A percentile compares a stretch with the other conserved stretches of the same genome.
These are phyloP conservation scores for Fusarium caatingaense DNA, from an alignment of 2,329 filamentous ascomycete species.

Conservation along the genomic window DNA sequence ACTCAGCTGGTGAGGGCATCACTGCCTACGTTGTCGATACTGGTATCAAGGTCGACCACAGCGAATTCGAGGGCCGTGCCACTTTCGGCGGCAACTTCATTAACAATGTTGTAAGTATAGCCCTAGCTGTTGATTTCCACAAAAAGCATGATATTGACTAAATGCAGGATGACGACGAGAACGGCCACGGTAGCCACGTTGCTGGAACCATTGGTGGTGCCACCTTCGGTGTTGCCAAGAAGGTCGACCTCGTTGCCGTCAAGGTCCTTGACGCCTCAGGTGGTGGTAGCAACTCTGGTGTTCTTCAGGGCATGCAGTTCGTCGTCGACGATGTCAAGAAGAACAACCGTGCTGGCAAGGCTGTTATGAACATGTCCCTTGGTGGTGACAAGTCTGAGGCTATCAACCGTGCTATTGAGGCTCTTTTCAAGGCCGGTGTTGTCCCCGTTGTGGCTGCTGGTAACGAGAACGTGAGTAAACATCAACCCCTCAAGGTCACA, in stretches of 20 bases:
- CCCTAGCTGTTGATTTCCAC: neutral
- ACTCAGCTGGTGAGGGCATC: conserved; percentile 64
- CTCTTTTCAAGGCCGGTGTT: conserved; percentile 61
- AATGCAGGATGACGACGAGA: conserved; percentile 62
- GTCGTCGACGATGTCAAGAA: conserved; percentile 60
- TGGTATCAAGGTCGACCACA: conserved; percentile 67
- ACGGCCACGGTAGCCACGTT: conserved; percentile 74
- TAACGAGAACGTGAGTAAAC: conserved; percentile 60
- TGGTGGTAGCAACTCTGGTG: conserved; percentile 51
- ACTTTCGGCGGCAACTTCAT: conserved; percentile 65
- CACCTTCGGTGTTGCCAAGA: conserved; percentile 69
- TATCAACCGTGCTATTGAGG: conserved; percentile 66
- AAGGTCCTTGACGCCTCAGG: conserved; percentile 67
- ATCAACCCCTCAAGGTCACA: too few species aligned
- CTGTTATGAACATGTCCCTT: conserved; percentile 73
- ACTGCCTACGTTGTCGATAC: conserved; percentile 75
- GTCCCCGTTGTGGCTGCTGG: conserved; percentile 71
- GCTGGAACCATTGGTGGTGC: conserved; percentile 70
- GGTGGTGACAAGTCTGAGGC: conserved; percentile 62
- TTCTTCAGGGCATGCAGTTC: conserved; percentile 70
- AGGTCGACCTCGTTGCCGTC: conserved; percentile 62
- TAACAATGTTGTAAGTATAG: conserved; percentile 55
- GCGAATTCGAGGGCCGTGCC: conserved; percentile 67
- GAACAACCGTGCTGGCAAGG: conserved; percentile 60
- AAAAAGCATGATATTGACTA: conserved; percentile 6